phyloP scores from a whole-genome alignment of 805 yeast genomes.

The Candida insectorum region DNA sequence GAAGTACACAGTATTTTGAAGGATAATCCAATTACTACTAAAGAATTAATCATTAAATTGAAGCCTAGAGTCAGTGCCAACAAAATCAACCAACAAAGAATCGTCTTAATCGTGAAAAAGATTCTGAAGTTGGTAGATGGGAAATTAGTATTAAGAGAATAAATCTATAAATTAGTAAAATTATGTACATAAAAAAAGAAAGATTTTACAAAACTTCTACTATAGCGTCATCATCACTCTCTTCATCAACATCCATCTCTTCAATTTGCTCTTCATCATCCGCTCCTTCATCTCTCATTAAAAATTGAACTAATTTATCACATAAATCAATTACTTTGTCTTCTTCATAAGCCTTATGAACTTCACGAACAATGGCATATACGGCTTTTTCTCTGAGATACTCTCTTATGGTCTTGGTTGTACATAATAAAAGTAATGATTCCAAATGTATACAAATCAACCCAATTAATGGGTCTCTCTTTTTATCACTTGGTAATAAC shows the following conservation, averaged over 20 bases:
- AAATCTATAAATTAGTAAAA: too few species aligned
- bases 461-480: conserved; percentile 67
- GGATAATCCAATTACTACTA: conserved; percentile 56
- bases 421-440: conserved; percentile 71
- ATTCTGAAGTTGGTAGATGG: conserved; percentile 54
- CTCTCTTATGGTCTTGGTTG: conserved; percentile 72
- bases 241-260: conserved; percentile 50
- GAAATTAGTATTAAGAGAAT: conserved; percentile 35
- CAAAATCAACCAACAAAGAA: conserved; percentile 58
- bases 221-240: conserved; percentile 38
- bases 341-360: conserved; percentile 58
- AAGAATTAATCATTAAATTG: conserved; percentile 58
- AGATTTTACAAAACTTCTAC: conserved; percentile 46
- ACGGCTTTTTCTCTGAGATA: conserved; percentile 75
- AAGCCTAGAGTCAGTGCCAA: conserved; percentile 62
- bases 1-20: conserved; percentile 67
- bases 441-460: conserved; percentile 75
- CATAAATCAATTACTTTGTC: conserved; percentile 59
- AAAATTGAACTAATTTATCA: conserved; percentile 82
- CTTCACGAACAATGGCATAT: conserved; percentile 81
- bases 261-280: conserved; percentile 36
- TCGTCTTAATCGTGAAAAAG: conserved; percentile 56
- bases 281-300: conserved; percentile 85
- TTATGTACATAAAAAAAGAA: too few species aligned
- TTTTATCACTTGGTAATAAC: conserved; percentile 68